Conservation (phyloP, 2,329 filamentous ascomycete genomes). For the Pyrenochaeta sp. region DNA sequence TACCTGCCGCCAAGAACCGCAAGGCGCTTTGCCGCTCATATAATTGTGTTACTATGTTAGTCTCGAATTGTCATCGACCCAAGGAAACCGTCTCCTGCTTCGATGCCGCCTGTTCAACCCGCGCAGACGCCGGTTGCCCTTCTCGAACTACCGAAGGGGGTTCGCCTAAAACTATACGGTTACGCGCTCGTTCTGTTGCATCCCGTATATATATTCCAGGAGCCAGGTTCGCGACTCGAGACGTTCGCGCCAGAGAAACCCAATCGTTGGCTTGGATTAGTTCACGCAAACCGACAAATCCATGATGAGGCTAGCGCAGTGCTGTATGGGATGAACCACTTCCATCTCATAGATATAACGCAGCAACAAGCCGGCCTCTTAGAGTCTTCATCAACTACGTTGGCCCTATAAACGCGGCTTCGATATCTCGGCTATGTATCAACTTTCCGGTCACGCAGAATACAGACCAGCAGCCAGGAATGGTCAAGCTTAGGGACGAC, state of each 20-base stretch:
- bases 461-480: conserved; percentile 8
- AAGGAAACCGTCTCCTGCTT: too few species aligned
- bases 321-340: conserved; percentile 20
- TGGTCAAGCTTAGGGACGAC: conserved; percentile 11
- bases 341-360: conserved; percentile 20
- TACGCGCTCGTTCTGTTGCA: conserved; percentile 7
- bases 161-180: conserved; percentile 13
- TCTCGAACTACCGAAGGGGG: conserved; percentile 9
- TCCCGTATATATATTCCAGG: conserved; percentile 17
- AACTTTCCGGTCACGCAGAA: conserved; percentile 18
- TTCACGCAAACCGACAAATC: conserved; percentile 15
- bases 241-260: conserved; percentile 14
- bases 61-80: too few species aligned
- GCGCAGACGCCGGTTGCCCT: conserved; percentile 6
- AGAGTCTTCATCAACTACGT: conserved; percentile 17
- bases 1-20: too few species aligned
- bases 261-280: conserved; percentile 9
- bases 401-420: conserved; percentile 15
- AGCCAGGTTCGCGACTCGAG: conserved; percentile 13
- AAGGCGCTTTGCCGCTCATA: too few species aligned
- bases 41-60: too few species aligned
- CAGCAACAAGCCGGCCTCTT: conserved; percentile 14
- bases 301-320: conserved; percentile 7
- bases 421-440: conserved; percentile 15
- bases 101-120: too few species aligned